phyloP scores from a whole-genome alignment of 139 green algal species.

The Volvox africanus region DNA sequence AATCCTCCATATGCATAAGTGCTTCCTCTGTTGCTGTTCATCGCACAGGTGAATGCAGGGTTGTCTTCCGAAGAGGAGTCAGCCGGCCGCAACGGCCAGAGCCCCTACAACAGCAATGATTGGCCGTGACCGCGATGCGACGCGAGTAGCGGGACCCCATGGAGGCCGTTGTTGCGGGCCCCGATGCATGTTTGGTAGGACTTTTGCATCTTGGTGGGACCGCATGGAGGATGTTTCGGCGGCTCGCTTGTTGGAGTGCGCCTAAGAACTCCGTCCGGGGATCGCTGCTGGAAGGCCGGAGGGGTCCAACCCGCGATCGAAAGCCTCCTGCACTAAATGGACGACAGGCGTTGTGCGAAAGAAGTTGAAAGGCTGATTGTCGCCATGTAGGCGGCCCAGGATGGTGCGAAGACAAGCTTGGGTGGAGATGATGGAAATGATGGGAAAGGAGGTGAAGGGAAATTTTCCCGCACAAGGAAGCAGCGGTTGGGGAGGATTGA shows the following conservation, averaged over 20 bases:
- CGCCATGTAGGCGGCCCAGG: too few relatives aligned
- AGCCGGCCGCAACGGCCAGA: background rate
- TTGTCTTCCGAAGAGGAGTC: background rate
- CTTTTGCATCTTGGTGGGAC: background rate
- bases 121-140: slow-evolving; percentile 30
- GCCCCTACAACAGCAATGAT: slow-evolving; percentile 49
- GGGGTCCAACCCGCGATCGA: background rate
- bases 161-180: too few relatives aligned
- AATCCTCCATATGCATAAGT: too few relatives aligned
- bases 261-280: background rate
- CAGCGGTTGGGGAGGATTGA: too few relatives aligned
- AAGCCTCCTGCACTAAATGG: background rate
- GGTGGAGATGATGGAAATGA: too few relatives aligned
- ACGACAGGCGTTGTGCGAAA: too few relatives aligned
- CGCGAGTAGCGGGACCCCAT: background rate
- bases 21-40: too few relatives aligned
- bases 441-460: too few relatives aligned
- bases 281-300: background rate
- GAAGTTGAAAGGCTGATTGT: too few relatives aligned
- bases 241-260: background rate
- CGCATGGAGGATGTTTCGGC: background rate
- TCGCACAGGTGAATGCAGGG: background rate
- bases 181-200: background rate
- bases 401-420: too few relatives aligned
- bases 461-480: too few relatives aligned